These are phyloP conservation scores for Arthrobotrys pseudoclavata DNA, from an alignment of 2,329 filamentous ascomycete genomes.

Conservation along the genomic window DNA sequence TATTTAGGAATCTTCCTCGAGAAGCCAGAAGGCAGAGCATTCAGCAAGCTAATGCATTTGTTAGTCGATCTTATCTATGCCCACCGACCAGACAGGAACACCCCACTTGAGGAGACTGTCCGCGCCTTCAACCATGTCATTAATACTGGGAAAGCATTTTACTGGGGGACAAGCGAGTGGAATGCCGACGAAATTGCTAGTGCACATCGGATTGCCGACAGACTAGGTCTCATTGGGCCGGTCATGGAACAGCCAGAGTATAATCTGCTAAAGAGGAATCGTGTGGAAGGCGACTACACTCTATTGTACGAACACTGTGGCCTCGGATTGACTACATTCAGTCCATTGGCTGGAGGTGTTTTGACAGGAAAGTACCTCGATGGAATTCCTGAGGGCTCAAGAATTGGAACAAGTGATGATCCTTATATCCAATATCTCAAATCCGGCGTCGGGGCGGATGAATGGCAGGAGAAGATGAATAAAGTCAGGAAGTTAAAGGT, in stretches of 20 bases:
- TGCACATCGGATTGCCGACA: constrained; percentile 74
- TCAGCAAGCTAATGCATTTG: not conserved
- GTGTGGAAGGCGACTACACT: constrained; percentile 75
- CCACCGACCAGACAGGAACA: constrained; percentile 76
- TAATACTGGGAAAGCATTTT: constrained; percentile 76
- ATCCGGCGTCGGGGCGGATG: constrained; percentile 62
- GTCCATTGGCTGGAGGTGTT: constrained; percentile 73
- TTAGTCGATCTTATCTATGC: constrained; percentile 77
- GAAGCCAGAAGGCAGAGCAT: not conserved
- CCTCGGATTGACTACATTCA: constrained; percentile 75
- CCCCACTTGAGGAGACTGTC: constrained; percentile 79
- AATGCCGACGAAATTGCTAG: constrained; percentile 75
- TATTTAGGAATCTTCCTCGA: not conserved
- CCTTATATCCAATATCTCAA: constrained; percentile 70
- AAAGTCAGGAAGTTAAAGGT: constrained; percentile 61
- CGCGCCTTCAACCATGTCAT: constrained; percentile 80
- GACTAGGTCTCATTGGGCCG: constrained; percentile 74
- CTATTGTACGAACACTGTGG: constrained; percentile 74
- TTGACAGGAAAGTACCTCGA: constrained; percentile 78
- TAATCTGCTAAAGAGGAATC: constrained; percentile 74
- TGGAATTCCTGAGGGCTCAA: constrained; percentile 73
- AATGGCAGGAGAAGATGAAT: constrained; percentile 61
- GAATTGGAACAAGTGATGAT: constrained; percentile 72
- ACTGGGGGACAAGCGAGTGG: constrained; percentile 80
- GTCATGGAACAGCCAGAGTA: constrained; percentile 78